Percentiles rank a stretch among this genome's conserved stretches.
phyloP scores from a whole-genome alignment of 2,329 filamentous ascomycete genomes.

The Talaromyces sp. region DNA sequence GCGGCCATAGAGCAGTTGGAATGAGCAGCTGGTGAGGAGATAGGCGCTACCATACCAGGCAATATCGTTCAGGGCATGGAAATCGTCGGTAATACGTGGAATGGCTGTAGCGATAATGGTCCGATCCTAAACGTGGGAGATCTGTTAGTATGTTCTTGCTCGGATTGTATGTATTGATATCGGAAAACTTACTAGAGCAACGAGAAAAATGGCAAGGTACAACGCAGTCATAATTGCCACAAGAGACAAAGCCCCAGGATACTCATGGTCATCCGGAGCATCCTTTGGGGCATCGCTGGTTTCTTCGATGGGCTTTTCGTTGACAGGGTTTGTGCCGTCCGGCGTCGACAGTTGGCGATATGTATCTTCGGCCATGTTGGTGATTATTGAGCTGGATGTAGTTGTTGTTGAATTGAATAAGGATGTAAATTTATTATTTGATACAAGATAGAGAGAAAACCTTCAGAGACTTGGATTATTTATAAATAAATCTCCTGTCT shows the following conservation, averaged over 20 bases:
- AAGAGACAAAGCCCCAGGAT: slow-evolving; percentile 15
- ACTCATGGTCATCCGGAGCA: slow-evolving; percentile 11
- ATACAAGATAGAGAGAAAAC: background rate
- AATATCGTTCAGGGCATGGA: slow-evolving; percentile 39
- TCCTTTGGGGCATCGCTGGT: background rate
- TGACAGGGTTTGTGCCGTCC: background rate
- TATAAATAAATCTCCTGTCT: background rate
- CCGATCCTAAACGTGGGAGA: slow-evolving; percentile 10
- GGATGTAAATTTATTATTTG: background rate
- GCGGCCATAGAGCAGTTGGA: slow-evolving; percentile 40
- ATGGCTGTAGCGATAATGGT: slow-evolving; percentile 28
- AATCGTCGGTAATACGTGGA: slow-evolving; percentile 32
- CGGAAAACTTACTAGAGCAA: slow-evolving; percentile 27
- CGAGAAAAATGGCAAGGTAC: slow-evolving; percentile 29
- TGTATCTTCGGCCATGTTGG: background rate
- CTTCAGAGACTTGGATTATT: background rate
- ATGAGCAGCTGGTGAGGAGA: slow-evolving; percentile 41
- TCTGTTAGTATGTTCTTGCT: background rate
- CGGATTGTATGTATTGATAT: background rate
- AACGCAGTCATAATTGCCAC: slow-evolving; percentile 21
- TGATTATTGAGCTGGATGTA: background rate
- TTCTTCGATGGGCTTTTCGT: slow-evolving; percentile 9
- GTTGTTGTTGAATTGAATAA: background rate
- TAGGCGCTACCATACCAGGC: slow-evolving; percentile 42
- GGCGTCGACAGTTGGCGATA: background rate